These are phyloP conservation scores for Aspergillus hiratsukae DNA, from an alignment of 2,329 filamentous ascomycete genomes.

Conservation along the genomic window DNA sequence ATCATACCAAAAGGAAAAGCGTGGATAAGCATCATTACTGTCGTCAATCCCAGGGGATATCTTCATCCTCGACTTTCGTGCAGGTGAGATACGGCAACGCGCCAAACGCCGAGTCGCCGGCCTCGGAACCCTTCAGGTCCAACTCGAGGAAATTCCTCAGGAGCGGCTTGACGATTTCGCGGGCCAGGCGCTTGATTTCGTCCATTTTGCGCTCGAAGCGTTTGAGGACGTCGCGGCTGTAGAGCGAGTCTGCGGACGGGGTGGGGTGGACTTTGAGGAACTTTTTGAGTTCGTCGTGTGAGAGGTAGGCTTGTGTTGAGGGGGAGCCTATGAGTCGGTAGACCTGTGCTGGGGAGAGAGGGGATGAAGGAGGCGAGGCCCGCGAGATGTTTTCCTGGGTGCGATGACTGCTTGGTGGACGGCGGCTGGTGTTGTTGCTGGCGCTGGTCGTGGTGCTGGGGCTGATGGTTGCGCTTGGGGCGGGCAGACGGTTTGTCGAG, in stretches of 20 bases:
- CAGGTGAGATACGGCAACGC: conserved; percentile 62
- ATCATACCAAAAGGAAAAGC: conserved; percentile 11
- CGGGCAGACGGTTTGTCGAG: conserved; percentile 4
- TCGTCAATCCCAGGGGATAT: conserved; percentile 57
- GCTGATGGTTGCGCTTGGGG: conserved; percentile 5
- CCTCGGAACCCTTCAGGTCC: conserved; percentile 52
- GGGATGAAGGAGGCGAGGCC: conserved; percentile 21
- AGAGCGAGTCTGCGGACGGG: conserved; percentile 56
- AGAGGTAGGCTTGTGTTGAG: conserved; percentile 61
- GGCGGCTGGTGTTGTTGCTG: conserved; percentile 7
- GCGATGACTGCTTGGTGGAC: conserved; percentile 9
- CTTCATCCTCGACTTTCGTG: conserved; percentile 56
- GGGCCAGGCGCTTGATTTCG: conserved; percentile 78
- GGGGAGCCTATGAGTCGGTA: conserved; percentile 71
- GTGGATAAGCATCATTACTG: neutral
- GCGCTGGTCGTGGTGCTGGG: conserved; percentile 4
- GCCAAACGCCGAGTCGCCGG: conserved; percentile 38
- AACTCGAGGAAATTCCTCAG: conserved; percentile 83
- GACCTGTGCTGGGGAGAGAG: conserved; percentile 56
- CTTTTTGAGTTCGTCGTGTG: conserved; percentile 82
- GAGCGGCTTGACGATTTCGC: conserved; percentile 76
- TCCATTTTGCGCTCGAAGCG: conserved; percentile 83
- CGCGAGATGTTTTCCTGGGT: conserved; percentile 14
- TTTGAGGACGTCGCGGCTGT: conserved; percentile 78
- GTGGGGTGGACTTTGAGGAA: conserved; percentile 76